phyloP scores from a whole-genome alignment of 331 rosid genomes.

The Prunus yedoensis region DNA sequence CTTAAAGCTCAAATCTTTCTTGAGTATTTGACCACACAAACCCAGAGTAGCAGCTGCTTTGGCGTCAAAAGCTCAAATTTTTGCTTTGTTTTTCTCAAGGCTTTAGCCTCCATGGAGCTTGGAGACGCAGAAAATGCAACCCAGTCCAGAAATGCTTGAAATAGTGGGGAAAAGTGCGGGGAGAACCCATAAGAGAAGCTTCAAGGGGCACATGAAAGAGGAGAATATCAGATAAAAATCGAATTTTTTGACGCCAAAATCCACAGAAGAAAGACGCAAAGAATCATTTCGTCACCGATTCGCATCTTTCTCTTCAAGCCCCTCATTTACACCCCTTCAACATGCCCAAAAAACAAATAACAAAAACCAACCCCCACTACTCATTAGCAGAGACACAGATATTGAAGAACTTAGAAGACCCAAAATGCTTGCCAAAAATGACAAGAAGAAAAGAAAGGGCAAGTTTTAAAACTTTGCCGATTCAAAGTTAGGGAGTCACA shows the following conservation, averaged over 20 bases:
- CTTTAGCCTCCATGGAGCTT: neutral
- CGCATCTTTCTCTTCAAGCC: constrained; percentile 25
- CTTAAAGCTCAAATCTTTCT: constrained; percentile 12
- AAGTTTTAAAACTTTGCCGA: constrained; percentile 9
- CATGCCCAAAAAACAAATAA: neutral
- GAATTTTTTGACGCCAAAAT: constrained; percentile 44
- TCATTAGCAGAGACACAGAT: constrained; percentile 10
- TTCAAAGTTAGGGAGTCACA: neutral
- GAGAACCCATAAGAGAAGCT: constrained; percentile 22
- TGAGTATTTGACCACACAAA: neutral
- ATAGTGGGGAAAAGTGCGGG: constrained; percentile 12
- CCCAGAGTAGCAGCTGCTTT: neutral
- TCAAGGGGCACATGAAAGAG: neutral
- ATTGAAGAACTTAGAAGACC: constrained; percentile 9
- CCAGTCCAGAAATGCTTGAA: constrained; percentile 7
- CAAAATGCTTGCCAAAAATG: constrained; percentile 10
- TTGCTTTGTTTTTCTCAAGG: neutral
- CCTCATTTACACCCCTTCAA: neutral
- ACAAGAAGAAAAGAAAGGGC: neutral
- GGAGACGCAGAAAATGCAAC: constrained; percentile 13
- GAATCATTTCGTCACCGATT: constrained; percentile 53
- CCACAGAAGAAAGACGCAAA: constrained; percentile 56
- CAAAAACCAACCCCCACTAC: constrained; percentile 2
- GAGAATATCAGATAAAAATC: constrained; percentile 29
- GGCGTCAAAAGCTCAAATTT: constrained; percentile 3